Base-by-base conservation (phyloP, 495 filamentous ascomycete genomes). In the Cenococcum geophilum region DNA sequence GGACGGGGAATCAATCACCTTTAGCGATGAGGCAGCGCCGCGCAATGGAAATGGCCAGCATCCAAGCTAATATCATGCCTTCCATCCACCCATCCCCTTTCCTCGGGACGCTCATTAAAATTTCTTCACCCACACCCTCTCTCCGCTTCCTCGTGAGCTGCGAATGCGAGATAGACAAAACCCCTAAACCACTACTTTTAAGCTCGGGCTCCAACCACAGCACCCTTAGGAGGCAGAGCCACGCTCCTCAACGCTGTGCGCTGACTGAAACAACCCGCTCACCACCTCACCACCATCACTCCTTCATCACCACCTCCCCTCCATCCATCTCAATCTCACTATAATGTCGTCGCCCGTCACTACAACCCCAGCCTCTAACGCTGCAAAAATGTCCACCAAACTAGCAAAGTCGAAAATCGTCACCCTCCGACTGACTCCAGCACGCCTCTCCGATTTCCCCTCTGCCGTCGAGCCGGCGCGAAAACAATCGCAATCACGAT, bases 371-470 rank as follows among this genome's bases (percentile, higher is more conserved):
- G n/a, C 53, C 14, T 12, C 53, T 37, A n/a, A 14, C 25, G 14
- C 49, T 22, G n/a, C 25, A 23, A 61, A 68, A 65, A 32, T 34
- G 56, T 43, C 71, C 45, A 34, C 68, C 51, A 80, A 80, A 71
- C 68, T 73, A 43, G 69, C 66, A 56, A 79, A 82, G 68, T 58
- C 69, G 11, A 63, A 71, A 43, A 68, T 83, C 32, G 65, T 87
- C 69, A 75, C 75, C 47, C 75, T 88, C 23, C 82, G 80, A 69
- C 70, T 87, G 53, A 70, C 80, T 5, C 70, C 78, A 35, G 71
- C 77, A 1, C 50, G 69, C 20, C 74, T 89, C 8, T 70, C 69
- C 54, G 72, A 71, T 23, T 83, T 86, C 62, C 68, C 73, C 61
- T 64, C 65, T 66, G 58, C 67, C 65, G 57, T 36, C 58, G 37